Conservation (phyloP, 345 rosid species). For the Citrus sinensis region DNA sequence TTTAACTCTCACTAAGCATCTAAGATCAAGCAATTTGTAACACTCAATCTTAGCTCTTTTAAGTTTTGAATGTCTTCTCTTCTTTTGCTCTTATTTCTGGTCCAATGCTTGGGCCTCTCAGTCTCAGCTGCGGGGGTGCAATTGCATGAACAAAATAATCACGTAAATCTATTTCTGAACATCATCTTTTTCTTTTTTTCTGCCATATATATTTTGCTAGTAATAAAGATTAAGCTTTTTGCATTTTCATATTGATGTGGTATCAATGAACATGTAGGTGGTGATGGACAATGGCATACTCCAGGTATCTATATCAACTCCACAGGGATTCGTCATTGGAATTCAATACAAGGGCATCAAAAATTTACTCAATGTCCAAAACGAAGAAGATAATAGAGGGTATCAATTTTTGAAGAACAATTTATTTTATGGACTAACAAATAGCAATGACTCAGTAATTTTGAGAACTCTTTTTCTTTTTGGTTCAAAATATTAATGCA, state of each 20-base stretch:
- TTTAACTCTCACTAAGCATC: not conserved
- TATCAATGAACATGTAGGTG: conserved; percentile 26
- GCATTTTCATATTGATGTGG: not conserved
- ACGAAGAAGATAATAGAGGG: conserved; percentile 55
- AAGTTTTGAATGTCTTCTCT: not conserved
- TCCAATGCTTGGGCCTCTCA: not conserved
- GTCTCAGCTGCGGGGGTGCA: conserved; percentile 22
- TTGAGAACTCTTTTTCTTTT: not conserved
- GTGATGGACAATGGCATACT: conserved; percentile 50
- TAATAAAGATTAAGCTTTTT: too few relatives aligned
- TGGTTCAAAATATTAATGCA: not conserved
- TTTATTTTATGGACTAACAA: not conserved
- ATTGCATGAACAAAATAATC: conserved; percentile 16
- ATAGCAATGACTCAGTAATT: not conserved
- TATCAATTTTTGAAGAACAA: too few relatives aligned
- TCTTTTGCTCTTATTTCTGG: not conserved
- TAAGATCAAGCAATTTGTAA: not conserved
- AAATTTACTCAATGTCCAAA: conserved; percentile 48
- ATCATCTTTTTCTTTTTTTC: too few relatives aligned
- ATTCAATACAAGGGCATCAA: conserved; percentile 42
- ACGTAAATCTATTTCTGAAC: not conserved
- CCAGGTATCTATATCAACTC: conserved; percentile 39
- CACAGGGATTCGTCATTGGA: conserved; percentile 45
- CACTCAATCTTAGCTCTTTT: not conserved
- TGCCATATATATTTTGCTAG: too few relatives aligned